Evolutionary conservation across 345 rosid species (phyloP).

Genomic region (Laguncularia racemosa): DNA sequence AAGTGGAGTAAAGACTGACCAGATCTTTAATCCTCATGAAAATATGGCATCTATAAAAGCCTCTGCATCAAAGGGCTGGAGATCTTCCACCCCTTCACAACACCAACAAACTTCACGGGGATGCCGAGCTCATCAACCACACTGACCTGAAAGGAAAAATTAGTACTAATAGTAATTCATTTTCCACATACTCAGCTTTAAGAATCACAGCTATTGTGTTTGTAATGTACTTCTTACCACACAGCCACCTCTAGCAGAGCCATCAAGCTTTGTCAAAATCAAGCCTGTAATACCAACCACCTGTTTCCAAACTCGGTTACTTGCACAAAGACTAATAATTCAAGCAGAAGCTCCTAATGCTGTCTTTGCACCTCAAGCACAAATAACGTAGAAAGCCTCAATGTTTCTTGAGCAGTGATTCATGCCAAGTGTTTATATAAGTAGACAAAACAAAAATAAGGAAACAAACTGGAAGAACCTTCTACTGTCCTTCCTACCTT

Average conservation of each 20-base stretch:
- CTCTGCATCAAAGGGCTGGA: slow-evolving; percentile 90
- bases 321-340: neutral
- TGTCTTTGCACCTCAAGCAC: no score
- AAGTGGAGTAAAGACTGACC: no score
- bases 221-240: slow-evolving; percentile 41
- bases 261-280: slow-evolving; percentile 90
- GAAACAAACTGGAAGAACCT: no score
- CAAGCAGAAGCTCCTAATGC: no score
- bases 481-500: no score
- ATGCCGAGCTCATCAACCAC: slow-evolving; percentile 93
- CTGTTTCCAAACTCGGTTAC: slow-evolving; percentile 22
- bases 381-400: no score
- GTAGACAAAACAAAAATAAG: no score
- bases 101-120: slow-evolving; percentile 92
- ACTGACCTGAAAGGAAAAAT: slow-evolving; percentile 50
- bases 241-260: slow-evolving; percentile 96
- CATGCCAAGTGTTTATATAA: no score
- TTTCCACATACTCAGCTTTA: neutral
- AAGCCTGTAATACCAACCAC: slow-evolving; percentile 90
- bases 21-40: slow-evolving; percentile 27
- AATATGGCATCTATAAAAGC: slow-evolving; percentile 81
- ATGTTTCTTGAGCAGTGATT: no score
- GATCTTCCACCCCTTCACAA: slow-evolving; percentile 87
- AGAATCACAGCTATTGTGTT: neutral
- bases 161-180: neutral